Base-by-base conservation (phyloP, 306 rosid genomes). In the Hylodesmum podocarpum region DNA sequence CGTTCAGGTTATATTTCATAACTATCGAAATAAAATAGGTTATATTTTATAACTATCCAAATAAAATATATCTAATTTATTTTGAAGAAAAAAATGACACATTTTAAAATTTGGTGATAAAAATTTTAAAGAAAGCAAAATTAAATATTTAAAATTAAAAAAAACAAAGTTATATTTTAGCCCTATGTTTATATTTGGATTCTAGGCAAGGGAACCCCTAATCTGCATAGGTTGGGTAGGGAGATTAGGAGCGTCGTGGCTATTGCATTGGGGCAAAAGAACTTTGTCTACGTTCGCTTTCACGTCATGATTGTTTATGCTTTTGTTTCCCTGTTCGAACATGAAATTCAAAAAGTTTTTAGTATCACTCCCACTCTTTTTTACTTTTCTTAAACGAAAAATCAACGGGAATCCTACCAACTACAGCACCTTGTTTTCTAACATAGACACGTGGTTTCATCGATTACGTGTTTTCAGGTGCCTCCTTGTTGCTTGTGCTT, bases 351-450 rank as follows among this genome's bases (percentile, higher is more conserved):
- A 63, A 71, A 79, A 29, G 73, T 33, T 59, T 0, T 10, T 3
- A 5, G 36, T 12, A 31, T 49, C 47, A 28, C 16, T 57, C 16
- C 44, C 19, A 41, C 47, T 29, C 73, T 28, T 50, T 63, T 72
- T 72, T 21, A 28, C 62, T 15, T 54, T 46, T 34, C 39, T 61
- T 36, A 47, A 70, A 25, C 41, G 4, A 73, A 49, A 61, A 79
- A 41, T 8, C 12, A 77, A n/a, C 21, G 67, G 53, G 61, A 80
- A 72, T 79, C 79, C 34, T 62, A 72, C 51, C 83, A 80, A 80
- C 49, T 51, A 2, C 50, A 64, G 43, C 79, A 72, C 51, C 74
- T 53, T 50, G 27, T 57, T 53, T 33, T 33, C 54, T 73, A 14
- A 15, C 54, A 66, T 1, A 15, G 84, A 80, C 80, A 80, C 80